Evolutionary conservation across 1,284 basidiomycete species (phyloP).

Genomic region (Spongiforma sp.): DNA sequence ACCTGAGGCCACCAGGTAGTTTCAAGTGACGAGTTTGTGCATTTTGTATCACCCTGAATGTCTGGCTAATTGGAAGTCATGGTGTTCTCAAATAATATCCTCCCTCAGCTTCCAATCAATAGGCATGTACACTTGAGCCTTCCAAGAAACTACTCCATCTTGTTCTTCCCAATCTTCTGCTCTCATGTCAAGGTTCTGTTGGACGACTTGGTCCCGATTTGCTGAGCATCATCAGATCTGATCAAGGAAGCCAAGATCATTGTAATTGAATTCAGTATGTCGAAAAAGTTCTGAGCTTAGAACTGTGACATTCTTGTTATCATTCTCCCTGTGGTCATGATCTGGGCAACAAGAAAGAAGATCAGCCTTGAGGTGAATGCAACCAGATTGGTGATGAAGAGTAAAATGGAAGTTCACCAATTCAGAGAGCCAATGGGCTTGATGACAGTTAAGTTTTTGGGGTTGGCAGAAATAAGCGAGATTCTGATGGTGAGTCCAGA

Average conservation of each 20-base stretch:
- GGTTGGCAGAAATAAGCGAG: constrained; percentile 4
- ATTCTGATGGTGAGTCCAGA: constrained; percentile 17
- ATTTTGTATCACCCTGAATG: too few relatives aligned
- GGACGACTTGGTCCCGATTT: too few relatives aligned
- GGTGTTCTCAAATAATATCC: too few relatives aligned
- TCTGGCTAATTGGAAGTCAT: too few relatives aligned
- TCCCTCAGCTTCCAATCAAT: too few relatives aligned
- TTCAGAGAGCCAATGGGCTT: constrained; percentile 42
- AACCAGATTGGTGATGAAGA: constrained; percentile 19
- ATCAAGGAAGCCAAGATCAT: neutral
- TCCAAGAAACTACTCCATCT: too few relatives aligned
- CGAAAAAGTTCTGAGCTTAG: neutral
- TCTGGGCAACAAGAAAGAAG: neutral
- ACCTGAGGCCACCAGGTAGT: too few relatives aligned
- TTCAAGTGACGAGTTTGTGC: too few relatives aligned
- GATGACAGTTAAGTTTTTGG: constrained; percentile 38
- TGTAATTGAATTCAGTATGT: neutral
- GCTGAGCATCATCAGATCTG: neutral
- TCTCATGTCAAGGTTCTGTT: too few relatives aligned
- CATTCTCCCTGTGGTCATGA: constrained; percentile 3
- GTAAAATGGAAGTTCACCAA: constrained; percentile 36
- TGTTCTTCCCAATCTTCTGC: too few relatives aligned
- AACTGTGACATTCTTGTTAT: neutral
- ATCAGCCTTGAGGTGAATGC: neutral
- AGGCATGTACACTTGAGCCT: too few relatives aligned